Conservation (phyloP, 2,329 filamentous ascomycete genomes). For the Neurospora sp. region DNA sequence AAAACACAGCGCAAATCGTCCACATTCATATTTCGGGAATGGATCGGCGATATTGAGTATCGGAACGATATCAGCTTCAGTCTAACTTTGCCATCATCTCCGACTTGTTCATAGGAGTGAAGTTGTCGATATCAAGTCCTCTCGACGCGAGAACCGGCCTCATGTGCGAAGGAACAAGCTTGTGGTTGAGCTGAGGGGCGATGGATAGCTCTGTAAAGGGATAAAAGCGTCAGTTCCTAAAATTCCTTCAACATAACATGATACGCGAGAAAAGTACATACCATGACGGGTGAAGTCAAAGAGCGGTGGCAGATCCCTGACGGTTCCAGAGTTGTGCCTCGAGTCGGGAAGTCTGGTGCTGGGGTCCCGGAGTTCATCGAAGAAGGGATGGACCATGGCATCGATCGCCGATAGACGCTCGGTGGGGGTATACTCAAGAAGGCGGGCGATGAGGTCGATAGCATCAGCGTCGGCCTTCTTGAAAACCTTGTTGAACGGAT, state of each 20-base stretch:
- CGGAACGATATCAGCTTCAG: constrained; percentile 41
- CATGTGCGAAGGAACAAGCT: constrained; percentile 78
- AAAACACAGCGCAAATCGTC: constrained; percentile 16
- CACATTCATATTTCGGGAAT: constrained; percentile 11
- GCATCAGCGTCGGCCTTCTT: constrained; percentile 88
- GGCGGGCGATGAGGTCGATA: constrained; percentile 85
- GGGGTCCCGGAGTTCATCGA: constrained; percentile 92
- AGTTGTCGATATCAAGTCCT: constrained; percentile 87
- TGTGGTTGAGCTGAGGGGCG: constrained; percentile 72
- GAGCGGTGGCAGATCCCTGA: constrained; percentile 73
- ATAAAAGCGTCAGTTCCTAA: constrained; percentile 16
- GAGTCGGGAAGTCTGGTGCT: constrained; percentile 87
- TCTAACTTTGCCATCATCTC: constrained; percentile 98
- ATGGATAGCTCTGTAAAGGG: constrained; percentile 77
- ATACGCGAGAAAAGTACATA: constrained; percentile 34
- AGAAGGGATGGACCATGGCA: constrained; percentile 97
- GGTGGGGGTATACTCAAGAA: constrained; percentile 95
- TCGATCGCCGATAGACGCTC: constrained; percentile 88
- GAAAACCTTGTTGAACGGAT: constrained; percentile 99
- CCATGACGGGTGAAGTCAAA: constrained; percentile 94
- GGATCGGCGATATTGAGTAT: constrained; percentile 6
- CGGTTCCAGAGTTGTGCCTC: constrained; percentile 69
- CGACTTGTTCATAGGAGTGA: constrained; percentile 81
- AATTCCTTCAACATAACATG: constrained; percentile 5
- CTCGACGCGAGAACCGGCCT: constrained; percentile 61